Evolutionary conservation across 2,329 filamentous ascomycete species (phyloP).

Genomic region (Pseudocercospora musae): DNA sequence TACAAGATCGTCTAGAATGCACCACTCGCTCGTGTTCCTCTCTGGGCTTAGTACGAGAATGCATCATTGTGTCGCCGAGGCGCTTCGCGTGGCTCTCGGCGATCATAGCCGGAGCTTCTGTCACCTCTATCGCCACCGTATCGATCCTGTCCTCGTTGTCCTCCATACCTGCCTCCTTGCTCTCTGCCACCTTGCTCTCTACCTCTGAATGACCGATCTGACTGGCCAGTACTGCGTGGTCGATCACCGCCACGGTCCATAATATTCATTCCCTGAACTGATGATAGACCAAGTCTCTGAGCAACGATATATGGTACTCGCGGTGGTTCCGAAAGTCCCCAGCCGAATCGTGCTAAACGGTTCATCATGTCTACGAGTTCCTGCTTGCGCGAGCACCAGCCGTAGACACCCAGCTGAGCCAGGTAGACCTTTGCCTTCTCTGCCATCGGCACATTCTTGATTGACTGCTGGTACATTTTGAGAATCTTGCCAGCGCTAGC

Average conservation of each 20-base stretch:
- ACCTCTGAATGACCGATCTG: background rate
- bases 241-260: background rate
- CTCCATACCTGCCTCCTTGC: constrained; percentile 3
- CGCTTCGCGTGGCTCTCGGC: background rate
- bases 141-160: background rate
- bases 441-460: constrained; percentile 41
- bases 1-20: background rate
- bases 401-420: constrained; percentile 55
- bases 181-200: constrained; percentile 2
- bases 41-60: background rate
- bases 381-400: constrained; percentile 38
- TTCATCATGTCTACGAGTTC: constrained; percentile 52
- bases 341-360: constrained; percentile 50
- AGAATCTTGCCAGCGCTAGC: constrained; percentile 46
- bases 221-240: background rate
- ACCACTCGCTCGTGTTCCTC: background rate
- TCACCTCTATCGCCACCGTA: background rate
- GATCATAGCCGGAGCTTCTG: background rate
- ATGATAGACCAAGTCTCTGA: constrained; percentile 28
- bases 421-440: constrained; percentile 53
- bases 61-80: background rate
- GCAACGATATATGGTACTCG: constrained; percentile 32
- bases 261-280: constrained; percentile 33
- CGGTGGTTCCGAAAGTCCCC: constrained; percentile 54
- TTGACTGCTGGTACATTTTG: constrained; percentile 40